phyloP scores from a whole-genome alignment of 1,284 basidiomycete species.

The Puccinia triticina region DNA sequence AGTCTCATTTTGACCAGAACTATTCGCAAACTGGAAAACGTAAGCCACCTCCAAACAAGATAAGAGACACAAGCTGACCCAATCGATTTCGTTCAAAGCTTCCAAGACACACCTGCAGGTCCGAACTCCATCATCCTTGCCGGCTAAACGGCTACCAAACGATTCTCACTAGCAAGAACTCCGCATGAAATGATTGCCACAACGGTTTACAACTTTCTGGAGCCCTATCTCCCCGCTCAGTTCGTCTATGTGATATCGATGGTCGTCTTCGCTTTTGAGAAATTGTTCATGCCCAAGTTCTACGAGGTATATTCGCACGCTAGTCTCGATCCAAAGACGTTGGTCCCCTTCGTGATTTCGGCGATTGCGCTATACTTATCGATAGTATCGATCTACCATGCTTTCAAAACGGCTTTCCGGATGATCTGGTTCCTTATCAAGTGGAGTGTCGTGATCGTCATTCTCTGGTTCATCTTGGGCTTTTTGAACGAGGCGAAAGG shows the following conservation, averaged over 20 bases:
- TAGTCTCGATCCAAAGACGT: conserved; percentile 43
- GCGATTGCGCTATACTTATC: conserved; percentile 39
- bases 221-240: conserved; percentile 37
- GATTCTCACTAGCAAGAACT: background rate
- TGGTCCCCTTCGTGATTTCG: conserved; percentile 36
- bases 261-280: conserved; percentile 28
- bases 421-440: conserved; percentile 39
- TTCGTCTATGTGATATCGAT: conserved; percentile 24
- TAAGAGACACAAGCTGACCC: background rate
- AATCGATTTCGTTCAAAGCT: background rate
- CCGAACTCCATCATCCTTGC: background rate
- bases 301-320: conserved; percentile 34
- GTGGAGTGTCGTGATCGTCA: conserved; percentile 35
- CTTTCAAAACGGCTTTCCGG: conserved; percentile 24
- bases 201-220: conserved; percentile 22
- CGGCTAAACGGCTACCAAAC: background rate
- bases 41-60: background rate
- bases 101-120: background rate
- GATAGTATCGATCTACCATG: conserved; percentile 42
- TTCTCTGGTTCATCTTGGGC: conserved; percentile 34
- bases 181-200: conserved; percentile 30
- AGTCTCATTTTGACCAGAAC: background rate
- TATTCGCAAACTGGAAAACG: background rate
- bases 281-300: conserved; percentile 37
- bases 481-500: conserved; percentile 17